These are phyloP conservation scores for Periconia sp. DNA, from an alignment of 2,329 filamentous ascomycete genomes.

Conservation along the genomic window DNA sequence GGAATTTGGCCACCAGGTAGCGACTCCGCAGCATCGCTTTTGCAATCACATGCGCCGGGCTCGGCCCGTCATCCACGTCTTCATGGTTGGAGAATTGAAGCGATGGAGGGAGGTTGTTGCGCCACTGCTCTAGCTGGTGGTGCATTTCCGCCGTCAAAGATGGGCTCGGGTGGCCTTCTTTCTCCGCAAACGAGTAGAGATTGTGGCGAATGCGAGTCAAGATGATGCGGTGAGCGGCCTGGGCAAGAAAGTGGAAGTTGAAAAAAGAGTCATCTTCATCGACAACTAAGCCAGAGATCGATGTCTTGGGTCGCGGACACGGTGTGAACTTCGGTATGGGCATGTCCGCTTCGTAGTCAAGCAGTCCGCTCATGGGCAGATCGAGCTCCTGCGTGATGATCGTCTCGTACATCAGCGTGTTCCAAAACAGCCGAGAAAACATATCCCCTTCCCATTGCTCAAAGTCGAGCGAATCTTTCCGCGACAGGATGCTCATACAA, in stretches of 20 bases:
- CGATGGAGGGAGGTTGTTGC: slow-evolving; percentile 51
- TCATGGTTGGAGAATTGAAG: slow-evolving; percentile 50
- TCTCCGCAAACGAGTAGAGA: slow-evolving; percentile 52
- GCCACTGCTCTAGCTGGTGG: slow-evolving; percentile 60
- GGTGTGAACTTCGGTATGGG: slow-evolving; percentile 57
- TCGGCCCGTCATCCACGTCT: slow-evolving; percentile 27
- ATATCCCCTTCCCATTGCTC: slow-evolving; percentile 59
- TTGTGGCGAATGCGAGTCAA: slow-evolving; percentile 56
- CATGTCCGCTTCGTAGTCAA: slow-evolving; percentile 55
- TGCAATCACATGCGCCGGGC: slow-evolving; percentile 41
- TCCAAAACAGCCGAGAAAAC: slow-evolving; percentile 59
- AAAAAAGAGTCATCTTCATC: slow-evolving; percentile 57
- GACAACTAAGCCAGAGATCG: slow-evolving; percentile 34
- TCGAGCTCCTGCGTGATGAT: slow-evolving; percentile 58
- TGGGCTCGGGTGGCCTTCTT: slow-evolving; percentile 45
- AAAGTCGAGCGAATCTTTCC: slow-evolving; percentile 45
- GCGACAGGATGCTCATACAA: slow-evolving; percentile 52
- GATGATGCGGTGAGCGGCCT: slow-evolving; percentile 59
- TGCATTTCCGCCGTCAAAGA: slow-evolving; percentile 55
- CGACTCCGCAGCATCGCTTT: slow-evolving; percentile 43
- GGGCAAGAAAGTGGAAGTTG: slow-evolving; percentile 60
- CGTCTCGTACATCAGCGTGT: slow-evolving; percentile 58
- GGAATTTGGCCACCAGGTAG: slow-evolving; percentile 42
- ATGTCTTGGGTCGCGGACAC: slow-evolving; percentile 43
- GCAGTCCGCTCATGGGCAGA: slow-evolving; percentile 54